Evolutionary conservation across 805 yeast genomes (phyloP).

Genomic region (Yamadazyma insecticola): DNA sequence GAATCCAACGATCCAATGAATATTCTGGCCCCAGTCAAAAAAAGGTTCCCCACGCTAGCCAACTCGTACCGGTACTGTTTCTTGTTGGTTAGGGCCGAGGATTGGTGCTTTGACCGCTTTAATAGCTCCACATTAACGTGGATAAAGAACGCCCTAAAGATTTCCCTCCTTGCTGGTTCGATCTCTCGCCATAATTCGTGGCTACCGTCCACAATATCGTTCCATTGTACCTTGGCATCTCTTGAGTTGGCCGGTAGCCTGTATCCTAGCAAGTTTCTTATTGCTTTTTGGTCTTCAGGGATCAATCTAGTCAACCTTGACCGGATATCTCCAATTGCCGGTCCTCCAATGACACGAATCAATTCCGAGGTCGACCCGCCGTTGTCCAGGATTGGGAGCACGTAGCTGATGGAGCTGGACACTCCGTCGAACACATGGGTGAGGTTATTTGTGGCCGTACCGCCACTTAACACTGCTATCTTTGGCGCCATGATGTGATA

Average conservation of each 20-base stretch:
- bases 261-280: constrained; percentile 36
- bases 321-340: constrained; percentile 90
- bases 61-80: constrained; percentile 66
- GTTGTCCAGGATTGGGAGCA: constrained; percentile 84
- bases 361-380: constrained; percentile 95
- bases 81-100: constrained; percentile 23
- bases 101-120: constrained; percentile 53
- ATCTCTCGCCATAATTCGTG: constrained; percentile 65
- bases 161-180: constrained; percentile 59
- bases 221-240: constrained; percentile 71
- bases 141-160: constrained; percentile 70
- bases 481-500: no score
- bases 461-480: constrained; percentile 60
- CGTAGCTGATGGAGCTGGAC: constrained; percentile 44
- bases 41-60: constrained; percentile 83
- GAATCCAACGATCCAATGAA: constrained; percentile 83
- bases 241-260: constrained; percentile 46
- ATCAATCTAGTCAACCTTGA: constrained; percentile 75
- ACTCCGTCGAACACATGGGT: constrained; percentile 26
- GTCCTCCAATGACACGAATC: constrained; percentile 83
- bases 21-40: constrained; percentile 74
- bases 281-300: constrained; percentile 41
- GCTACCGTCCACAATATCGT: constrained; percentile 68
- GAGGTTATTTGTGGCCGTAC: constrained; percentile 82
- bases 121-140: constrained; percentile 75